phyloP scores from a whole-genome alignment of 2,329 filamentous ascomycete genomes.

The Claviceps monticola region DNA sequence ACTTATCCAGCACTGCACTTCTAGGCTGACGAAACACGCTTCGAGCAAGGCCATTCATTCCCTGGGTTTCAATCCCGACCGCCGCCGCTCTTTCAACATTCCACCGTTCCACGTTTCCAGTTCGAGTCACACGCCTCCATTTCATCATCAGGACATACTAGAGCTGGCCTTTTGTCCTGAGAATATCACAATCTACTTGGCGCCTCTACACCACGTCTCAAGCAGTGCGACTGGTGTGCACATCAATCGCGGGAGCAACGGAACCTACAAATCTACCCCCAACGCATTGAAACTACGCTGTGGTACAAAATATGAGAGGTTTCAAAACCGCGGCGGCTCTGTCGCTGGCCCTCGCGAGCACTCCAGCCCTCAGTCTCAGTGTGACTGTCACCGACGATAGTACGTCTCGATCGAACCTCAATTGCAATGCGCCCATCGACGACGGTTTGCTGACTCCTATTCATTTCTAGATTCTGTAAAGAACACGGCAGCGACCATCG shows the following conservation, averaged over 20 bases:
- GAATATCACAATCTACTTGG: background rate
- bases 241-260: background rate
- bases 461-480: slow-evolving; percentile 32
- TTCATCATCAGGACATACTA: background rate
- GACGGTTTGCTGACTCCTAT: background rate
- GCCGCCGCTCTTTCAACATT: background rate
- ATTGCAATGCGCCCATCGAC: background rate
- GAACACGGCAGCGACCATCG: slow-evolving; percentile 31
- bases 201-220: background rate
- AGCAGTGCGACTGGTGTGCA: background rate
- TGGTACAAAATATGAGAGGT: slow-evolving; percentile 1
- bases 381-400: slow-evolving; percentile 20
- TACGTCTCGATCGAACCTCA: slow-evolving; percentile 8
- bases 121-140: background rate
- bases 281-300: background rate
- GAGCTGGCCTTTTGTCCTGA: background rate
- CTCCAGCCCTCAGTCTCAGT: slow-evolving; percentile 13
- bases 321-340: slow-evolving; percentile 1
- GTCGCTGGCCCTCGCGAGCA: slow-evolving; percentile 7
- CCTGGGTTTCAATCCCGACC: background rate
- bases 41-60: background rate
- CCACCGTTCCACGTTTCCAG: background rate
- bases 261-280: background rate
- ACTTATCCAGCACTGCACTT: background rate
- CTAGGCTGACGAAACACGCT: background rate